Percentiles rank a stretch among this genome's conserved stretches.
phyloP scores from a whole-genome alignment of 257 asterid species.

The Ocimum tenuiflorum region DNA sequence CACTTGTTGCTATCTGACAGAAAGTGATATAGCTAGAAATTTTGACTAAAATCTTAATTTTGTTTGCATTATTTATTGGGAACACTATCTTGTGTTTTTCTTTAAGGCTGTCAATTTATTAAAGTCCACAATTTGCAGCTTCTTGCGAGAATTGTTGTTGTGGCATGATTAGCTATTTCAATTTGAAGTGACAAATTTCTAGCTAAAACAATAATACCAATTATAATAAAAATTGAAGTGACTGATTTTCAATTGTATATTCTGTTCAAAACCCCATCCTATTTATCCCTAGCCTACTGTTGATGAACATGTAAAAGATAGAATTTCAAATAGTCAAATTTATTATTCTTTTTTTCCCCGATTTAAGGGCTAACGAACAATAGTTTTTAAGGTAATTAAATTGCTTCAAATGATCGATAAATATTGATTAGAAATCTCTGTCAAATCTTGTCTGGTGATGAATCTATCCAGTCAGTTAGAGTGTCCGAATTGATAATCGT shows the following conservation, averaged over 20 bases:
- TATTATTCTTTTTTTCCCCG: not conserved
- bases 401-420: not conserved
- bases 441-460: conserved; percentile 29
- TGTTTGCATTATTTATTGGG: not conserved
- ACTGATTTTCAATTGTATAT: conserved; percentile 11
- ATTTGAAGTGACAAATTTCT: conserved; percentile 14
- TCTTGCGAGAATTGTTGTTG: not conserved
- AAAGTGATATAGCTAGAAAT: not conserved
- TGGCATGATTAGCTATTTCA: not conserved
- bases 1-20: conserved; percentile 4
- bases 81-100: not conserved
- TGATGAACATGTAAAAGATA: conserved; percentile 1
- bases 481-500: conserved; percentile 17
- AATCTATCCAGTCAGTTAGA: conserved; percentile 17
- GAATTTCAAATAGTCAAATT: conserved; percentile 15
- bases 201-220: too few relatives aligned
- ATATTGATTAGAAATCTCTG: conserved; percentile 17
- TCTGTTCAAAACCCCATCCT: conserved; percentile 1
- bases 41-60: conserved; percentile 8
- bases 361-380: not conserved
- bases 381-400: conserved; percentile 4
- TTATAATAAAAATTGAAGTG: not conserved
- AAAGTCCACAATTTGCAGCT: conserved; percentile 7
- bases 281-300: conserved; percentile 5
- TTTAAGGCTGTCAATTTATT: not conserved